Conservation (phyloP, 139 green algal species). For the Mychonastes homosphaera region DNA sequence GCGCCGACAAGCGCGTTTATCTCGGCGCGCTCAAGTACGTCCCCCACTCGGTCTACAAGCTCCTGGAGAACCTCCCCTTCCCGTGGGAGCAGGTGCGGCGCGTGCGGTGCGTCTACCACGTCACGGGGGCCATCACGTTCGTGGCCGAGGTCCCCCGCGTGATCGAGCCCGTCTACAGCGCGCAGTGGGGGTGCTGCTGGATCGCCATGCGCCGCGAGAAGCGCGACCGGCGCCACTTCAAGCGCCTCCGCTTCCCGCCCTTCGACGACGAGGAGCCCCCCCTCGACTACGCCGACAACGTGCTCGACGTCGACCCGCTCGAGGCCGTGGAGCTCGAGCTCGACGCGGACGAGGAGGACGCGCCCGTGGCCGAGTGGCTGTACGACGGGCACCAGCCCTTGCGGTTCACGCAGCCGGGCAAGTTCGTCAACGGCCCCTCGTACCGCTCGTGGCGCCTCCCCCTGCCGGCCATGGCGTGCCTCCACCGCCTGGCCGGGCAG, state of each 20-base stretch:
- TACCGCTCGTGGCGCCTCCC: conserved; percentile 92
- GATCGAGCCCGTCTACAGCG: conserved; percentile 95
- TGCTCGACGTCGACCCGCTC: conserved; percentile 88
- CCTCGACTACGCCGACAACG: conserved; percentile 97
- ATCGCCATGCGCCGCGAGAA: conserved; percentile 99
- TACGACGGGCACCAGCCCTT: conserved; percentile 95
- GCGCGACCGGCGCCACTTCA: conserved; percentile 97
- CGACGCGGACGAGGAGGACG: conserved; percentile 83
- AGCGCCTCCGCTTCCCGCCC: conserved; percentile 98
- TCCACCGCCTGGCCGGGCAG: conserved; percentile 83
- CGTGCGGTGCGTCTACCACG: conserved; percentile 95
- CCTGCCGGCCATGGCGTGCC: conserved; percentile 87
- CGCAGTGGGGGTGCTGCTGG: conserved; percentile 99
- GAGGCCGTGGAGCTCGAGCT: conserved; percentile 96
- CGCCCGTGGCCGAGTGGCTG: conserved; percentile 66
- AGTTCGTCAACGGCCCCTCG: conserved; percentile 82
- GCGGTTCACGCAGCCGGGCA: conserved; percentile 61
- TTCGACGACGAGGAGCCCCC: conserved; percentile 99
- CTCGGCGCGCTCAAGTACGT: conserved; percentile 98
- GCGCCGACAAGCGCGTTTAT: conserved; percentile 98
- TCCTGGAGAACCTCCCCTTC: conserved; percentile 99
- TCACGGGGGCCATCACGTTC: conserved; percentile 98
- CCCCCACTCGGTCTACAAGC: conserved; percentile 97
- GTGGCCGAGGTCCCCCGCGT: conserved; percentile 95
- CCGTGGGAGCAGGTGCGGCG: conserved; percentile 97